Evolutionary conservation across 495 filamentous ascomycete genomes (phyloP).

Genomic region (Daldinia vernicosa): DNA sequence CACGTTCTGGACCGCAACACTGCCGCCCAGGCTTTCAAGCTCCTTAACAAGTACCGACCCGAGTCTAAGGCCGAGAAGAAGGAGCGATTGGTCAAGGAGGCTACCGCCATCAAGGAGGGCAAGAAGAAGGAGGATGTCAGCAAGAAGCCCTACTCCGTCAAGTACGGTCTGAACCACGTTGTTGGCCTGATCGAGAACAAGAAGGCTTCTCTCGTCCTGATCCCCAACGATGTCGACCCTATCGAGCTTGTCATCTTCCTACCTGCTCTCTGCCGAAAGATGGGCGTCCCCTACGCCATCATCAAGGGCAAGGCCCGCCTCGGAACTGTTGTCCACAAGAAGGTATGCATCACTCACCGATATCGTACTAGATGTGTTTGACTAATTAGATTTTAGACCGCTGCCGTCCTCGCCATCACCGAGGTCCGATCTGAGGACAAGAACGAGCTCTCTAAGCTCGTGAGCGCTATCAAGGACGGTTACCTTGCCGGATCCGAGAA

Average conservation of each 20-base stretch:
- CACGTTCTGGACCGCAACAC: constrained; percentile 98
- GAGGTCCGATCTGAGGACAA: constrained; percentile 98
- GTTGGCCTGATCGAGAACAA: constrained; percentile 99
- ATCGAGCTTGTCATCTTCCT: constrained; percentile 99
- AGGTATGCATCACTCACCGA: constrained; percentile 63
- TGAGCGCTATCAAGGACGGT: constrained; percentile 96
- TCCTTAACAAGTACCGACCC: constrained; percentile 99
- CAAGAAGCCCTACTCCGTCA: constrained; percentile 99
- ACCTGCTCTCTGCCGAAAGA: constrained; percentile 98
- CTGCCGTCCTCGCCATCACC: constrained; percentile 93
- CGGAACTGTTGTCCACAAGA: constrained; percentile 99
- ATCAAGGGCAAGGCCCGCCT: constrained; percentile 99
- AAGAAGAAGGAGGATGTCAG: constrained; percentile 99
- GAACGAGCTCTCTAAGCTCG: constrained; percentile 93
- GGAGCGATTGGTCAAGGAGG: constrained; percentile 97
- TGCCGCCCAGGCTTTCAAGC: constrained; percentile 94
- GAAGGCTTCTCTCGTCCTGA: constrained; percentile 97
- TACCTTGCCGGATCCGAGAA: constrained; percentile 97
- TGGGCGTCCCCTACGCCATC: constrained; percentile 99
- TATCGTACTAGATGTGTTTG: not conserved
- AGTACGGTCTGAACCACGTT: constrained; percentile 99
- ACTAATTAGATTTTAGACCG: constrained; percentile 70
- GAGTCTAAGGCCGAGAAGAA: constrained; percentile 99
- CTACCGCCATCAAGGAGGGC: constrained; percentile 93
- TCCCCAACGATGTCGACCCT: constrained; percentile 99